A percentile compares a stretch with the other conserved stretches of the same genome.
phyloP scores from a whole-genome alignment of 306 rosid species.

The Quercus ilex region DNA sequence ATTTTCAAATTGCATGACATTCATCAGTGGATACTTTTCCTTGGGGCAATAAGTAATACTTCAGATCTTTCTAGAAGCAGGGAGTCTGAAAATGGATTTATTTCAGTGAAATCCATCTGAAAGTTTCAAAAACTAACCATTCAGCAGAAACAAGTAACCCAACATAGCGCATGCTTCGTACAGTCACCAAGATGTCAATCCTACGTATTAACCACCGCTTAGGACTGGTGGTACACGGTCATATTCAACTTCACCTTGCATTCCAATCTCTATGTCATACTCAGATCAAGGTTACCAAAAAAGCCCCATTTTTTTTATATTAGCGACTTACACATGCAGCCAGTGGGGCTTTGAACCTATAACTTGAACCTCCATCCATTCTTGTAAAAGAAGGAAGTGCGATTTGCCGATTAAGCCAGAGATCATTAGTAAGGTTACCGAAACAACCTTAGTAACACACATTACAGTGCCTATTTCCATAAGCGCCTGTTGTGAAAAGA shows the following conservation, averaged over 20 bases:
- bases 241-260: background rate
- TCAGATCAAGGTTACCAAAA: background rate
- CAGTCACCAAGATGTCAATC: background rate
- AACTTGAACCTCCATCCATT: no score
- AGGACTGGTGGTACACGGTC: background rate
- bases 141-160: background rate
- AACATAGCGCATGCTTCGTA: background rate
- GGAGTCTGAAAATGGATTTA: background rate
- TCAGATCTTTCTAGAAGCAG: background rate
- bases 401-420: no score
- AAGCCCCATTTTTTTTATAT: background rate
- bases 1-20: background rate
- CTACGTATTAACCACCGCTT: background rate
- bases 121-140: background rate
- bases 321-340: no score
- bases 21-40: background rate
- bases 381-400: no score
- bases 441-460: background rate
- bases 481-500: background rate
- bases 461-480: background rate
- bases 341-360: no score
- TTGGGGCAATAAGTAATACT: background rate
- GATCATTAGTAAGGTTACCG: background rate
- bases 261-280: background rate
- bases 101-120: background rate